Conservation (phyloP, 176 grass and related monocot species). For the Rhynchospora tenuis region DNA sequence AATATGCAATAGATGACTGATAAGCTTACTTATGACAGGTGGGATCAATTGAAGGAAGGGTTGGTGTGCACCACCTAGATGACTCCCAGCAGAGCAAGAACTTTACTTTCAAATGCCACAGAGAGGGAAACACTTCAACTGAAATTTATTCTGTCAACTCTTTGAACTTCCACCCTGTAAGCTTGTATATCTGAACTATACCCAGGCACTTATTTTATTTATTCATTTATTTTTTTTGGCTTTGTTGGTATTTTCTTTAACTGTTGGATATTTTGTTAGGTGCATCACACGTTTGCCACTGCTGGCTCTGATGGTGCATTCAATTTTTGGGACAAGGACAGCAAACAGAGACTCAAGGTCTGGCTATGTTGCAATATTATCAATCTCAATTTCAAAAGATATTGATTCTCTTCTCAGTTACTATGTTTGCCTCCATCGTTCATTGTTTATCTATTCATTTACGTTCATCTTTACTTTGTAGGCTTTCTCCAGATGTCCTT, state of each 20-base stretch:
- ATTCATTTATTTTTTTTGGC: background rate
- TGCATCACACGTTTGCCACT: slow-evolving; percentile 79
- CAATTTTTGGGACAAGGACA: slow-evolving; percentile 82
- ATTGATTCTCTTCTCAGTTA: slow-evolving; percentile 1
- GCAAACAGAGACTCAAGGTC: slow-evolving; percentile 77
- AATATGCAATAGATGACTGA: background rate
- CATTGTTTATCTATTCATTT: background rate
- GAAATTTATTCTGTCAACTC: too few relatives aligned
- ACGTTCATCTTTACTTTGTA: slow-evolving; percentile 14
- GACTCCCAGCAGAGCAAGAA: slow-evolving; percentile 78
- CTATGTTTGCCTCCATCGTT: background rate
- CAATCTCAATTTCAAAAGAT: slow-evolving; percentile 25
- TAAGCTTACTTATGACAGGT: slow-evolving; percentile 49
- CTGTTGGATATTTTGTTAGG: slow-evolving; percentile 22
- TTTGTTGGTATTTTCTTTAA: background rate
- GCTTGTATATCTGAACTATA: slow-evolving; percentile 22
- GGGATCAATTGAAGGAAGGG: slow-evolving; percentile 93
- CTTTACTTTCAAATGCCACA: slow-evolving; percentile 98
- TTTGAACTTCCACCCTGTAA: too few relatives aligned
- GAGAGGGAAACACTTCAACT: slow-evolving; percentile 72
- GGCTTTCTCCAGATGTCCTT: slow-evolving; percentile 64
- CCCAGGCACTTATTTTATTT: background rate
- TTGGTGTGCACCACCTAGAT: slow-evolving; percentile 90
- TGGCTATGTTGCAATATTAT: background rate
- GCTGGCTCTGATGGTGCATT: slow-evolving; percentile 77